Evolutionary conservation across 2,329 filamentous ascomycete genomes (phyloP), one percentile per base, ranked within the genome.

Genomic region (Trichoderma sp.): DNA sequence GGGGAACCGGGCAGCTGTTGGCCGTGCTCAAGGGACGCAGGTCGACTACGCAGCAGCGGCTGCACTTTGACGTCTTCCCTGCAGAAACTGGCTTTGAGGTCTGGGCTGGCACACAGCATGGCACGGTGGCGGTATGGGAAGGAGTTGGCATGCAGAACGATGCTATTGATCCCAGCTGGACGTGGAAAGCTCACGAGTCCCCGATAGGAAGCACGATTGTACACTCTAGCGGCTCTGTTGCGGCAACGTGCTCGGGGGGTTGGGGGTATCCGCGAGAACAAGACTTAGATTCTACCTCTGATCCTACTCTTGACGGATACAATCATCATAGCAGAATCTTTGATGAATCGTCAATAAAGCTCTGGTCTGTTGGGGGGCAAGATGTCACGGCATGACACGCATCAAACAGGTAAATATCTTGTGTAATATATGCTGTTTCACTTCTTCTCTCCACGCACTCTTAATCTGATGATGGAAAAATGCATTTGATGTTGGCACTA

Each of bases 101-200:
- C 59, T 91, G 89, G 89, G 87, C 87, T 6, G 90, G 89, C 2
- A 84, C 86, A 0, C 82, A 84, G 57, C 81, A 85, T 73, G 89
- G 90, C 1, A 76, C 79, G 3, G 85, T 90, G n/a, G 82, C 83
- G 58, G 85, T 90, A 7, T 91, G 88, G 86, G 87, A 91, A 57
- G 82, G 83, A 12, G 85, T 90, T 0, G 88, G 88, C 30, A 80
- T 77, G 50, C 74, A 73, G 3, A 83, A 82, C 58, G 88, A 87
- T 17, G 79, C 81, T 7, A 76, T 82, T 26, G 76, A 81, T 30
- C 82, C 84, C 4, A 79, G 82, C 0, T 89, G 87, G 86, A 76
- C 77, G n/a, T 89, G 86, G 85, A 75, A 80, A 23, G 83, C 83
- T 0, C 84, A 87, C 71, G 76, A 77, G 6, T 82, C 84, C 1